Evolutionary conservation across 139 green algal species (phyloP).

Genomic region (Auxenochlorella pyrenoidosa): DNA sequence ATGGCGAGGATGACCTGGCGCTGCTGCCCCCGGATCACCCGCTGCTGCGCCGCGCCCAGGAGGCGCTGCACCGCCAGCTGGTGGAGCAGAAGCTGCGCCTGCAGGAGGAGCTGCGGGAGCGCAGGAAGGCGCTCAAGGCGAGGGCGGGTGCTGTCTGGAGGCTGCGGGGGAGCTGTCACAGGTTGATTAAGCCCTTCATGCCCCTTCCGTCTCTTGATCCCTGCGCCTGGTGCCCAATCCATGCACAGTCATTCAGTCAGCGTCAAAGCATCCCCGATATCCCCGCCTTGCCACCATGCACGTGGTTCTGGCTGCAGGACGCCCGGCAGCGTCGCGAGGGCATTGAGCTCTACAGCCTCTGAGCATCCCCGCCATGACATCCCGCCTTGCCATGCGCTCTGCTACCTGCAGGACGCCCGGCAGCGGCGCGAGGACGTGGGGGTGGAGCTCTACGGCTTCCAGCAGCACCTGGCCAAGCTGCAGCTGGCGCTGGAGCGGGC

Average conservation of each 20-base stretch:
- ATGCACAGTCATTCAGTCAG: too few species aligned
- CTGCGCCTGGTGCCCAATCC: too few species aligned
- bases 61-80: conserved; percentile 82
- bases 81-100: conserved; percentile 61
- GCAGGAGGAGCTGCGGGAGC: conserved; percentile 81
- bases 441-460: conserved; percentile 92
- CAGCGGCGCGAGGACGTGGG: conserved; percentile 79
- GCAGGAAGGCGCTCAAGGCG: conserved; percentile 73
- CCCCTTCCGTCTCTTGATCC: not conserved
- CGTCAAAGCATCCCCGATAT: too few species aligned
- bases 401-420: conserved; percentile 59
- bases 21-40: conserved; percentile 78
- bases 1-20: not conserved
- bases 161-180: not conserved
- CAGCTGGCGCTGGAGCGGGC: conserved; percentile 83
- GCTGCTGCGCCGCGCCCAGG: conserved; percentile 84
- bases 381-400: too few species aligned
- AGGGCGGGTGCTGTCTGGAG: not conserved
- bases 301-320: too few species aligned
- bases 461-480: conserved; percentile 89
- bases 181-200: too few species aligned
- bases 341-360: too few species aligned
- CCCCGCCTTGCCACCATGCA: too few species aligned
- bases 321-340: too few species aligned
- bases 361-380: not conserved